Base-by-base conservation (phyloP, 371 early-diverging fungal genomes). In the Rhizomucor pusillus region DNA sequence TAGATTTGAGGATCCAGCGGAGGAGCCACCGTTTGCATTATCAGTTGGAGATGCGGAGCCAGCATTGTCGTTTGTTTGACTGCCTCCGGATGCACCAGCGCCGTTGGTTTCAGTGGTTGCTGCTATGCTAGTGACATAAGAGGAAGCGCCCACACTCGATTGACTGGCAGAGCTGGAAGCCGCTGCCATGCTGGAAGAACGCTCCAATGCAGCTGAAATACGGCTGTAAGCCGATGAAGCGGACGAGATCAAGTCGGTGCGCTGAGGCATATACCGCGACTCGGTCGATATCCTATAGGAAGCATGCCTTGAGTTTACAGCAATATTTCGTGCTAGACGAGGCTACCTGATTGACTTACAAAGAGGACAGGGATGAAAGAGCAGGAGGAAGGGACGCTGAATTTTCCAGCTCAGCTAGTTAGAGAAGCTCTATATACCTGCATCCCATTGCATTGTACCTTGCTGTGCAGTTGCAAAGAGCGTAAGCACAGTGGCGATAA, bases 171-270 rank as follows among this genome's bases (percentile, higher is more conserved):
- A n/a, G 24, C 24, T 14, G 41, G 23, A 24, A 9, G 45, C 24
- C 10, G 48, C 49, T 5, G 50, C 7, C 29, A 20, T 14, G 19
- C 33, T 29, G n/a, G 19, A 19, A 2, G 50, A 36, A n/a, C 37
- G 34, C 10, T 35, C 11, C n/a, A 55, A 23, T 19, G 45, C 57
- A 37, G 67, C 37, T 23, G 63, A 60, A 16, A 65, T 55, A 65
- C 66, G 66, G 12, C 56, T 55, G n/a, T 54, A 51, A 35, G 65
- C 65, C 47, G 65, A 65, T 2, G 23, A 9, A 37, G 66, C 65
- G 50, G 65, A 64, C 5, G 34, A 24, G n/a, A 56, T 37, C 12
- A 54, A 36, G 18, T 24, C 23, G 16, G 55, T 37, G 19, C 24
- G 39, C 12, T 9, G 6, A 0, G 55, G 47, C 23, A 11, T 36